These are phyloP conservation scores for Coprinopsis sp. DNA, from an alignment of 768 basidiomycete genomes.

Conservation along the genomic window DNA sequence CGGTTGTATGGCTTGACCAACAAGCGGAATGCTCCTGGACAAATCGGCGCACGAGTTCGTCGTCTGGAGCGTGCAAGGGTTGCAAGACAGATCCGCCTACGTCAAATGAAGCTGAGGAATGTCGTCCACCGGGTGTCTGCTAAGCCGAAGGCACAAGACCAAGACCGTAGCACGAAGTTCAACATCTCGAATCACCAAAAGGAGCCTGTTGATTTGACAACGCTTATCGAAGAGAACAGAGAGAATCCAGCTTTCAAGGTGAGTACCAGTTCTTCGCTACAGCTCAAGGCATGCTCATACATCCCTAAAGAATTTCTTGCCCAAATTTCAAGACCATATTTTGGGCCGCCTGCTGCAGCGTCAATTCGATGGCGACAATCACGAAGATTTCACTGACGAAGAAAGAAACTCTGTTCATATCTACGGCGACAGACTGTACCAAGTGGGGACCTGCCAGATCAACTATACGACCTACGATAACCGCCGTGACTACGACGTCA, in stretches of 20 bases:
- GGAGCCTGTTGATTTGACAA: slow-evolving; percentile 14
- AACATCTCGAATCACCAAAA: slow-evolving; percentile 18
- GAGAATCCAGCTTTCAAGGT: slow-evolving; percentile 19
- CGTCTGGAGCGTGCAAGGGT: background rate
- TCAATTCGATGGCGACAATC: slow-evolving; percentile 9
- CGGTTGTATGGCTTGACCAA: slow-evolving; percentile 30
- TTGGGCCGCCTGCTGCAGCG: slow-evolving; percentile 23
- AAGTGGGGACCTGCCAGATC: slow-evolving; percentile 12
- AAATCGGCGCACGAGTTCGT: slow-evolving; percentile 20
- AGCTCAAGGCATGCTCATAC: background rate
- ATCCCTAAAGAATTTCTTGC: slow-evolving; percentile 20
- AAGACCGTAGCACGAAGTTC: background rate
- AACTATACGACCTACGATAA: slow-evolving; percentile 19
- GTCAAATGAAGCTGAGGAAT: background rate
- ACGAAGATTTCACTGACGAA: slow-evolving; percentile 7
- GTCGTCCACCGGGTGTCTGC: background rate
- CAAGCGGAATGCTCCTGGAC: slow-evolving; percentile 23
- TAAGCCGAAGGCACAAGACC: background rate
- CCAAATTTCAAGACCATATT: slow-evolving; percentile 31
- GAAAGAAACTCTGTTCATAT: slow-evolving; percentile 9
- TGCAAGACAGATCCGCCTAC: background rate
- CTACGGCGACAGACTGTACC: slow-evolving; percentile 9
- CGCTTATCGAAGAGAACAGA: slow-evolving; percentile 8
- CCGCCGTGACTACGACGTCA: slow-evolving; percentile 15
- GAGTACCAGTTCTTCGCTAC: background rate